Evolutionary conservation across 176 grass and related monocot genomes (phyloP).

Genomic region (Aegilops umbellulata): DNA sequence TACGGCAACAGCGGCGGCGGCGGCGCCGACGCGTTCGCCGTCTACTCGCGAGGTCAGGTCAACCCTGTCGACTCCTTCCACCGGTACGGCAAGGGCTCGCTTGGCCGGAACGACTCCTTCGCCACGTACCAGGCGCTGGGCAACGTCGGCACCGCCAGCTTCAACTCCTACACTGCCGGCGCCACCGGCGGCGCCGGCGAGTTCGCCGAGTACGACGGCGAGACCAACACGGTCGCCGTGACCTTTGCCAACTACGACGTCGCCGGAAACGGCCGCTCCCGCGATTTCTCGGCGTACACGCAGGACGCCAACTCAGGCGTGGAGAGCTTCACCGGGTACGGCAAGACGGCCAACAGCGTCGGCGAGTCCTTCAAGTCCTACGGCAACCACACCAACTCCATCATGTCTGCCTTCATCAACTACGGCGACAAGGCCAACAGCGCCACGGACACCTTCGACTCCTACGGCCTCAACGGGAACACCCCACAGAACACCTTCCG

Average conservation of each 20-base stretch:
- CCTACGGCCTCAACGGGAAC: conserved; percentile 1
- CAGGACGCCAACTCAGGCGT: conserved; percentile 8
- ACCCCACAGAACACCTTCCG: not conserved
- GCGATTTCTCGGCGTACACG: not conserved
- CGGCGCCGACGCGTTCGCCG: not conserved
- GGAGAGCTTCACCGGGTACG: conserved; percentile 5
- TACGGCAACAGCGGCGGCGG: conserved; percentile 19
- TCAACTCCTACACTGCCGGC: conserved; percentile 2
- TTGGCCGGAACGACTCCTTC: conserved; percentile 4
- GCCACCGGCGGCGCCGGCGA: not conserved
- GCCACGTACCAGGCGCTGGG: not conserved
- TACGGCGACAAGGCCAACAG: conserved; percentile 7
- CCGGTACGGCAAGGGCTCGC: conserved; percentile 7
- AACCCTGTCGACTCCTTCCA: conserved; percentile 4
- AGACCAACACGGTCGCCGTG: not conserved
- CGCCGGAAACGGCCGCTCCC: not conserved
- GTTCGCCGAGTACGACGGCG: not conserved
- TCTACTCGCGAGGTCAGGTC: not conserved
- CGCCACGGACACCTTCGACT: not conserved
- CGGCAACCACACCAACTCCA: conserved; percentile 3
- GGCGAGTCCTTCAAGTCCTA: conserved; percentile 1
- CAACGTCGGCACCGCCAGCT: conserved; percentile 12
- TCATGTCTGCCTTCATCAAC: not conserved
- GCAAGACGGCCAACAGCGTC: not conserved
- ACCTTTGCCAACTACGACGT: not conserved